Evolutionary conservation across 306 rosid genomes (phyloP), one percentile per base, ranked within the genome.

Genomic region (Trichosanthes truncata): DNA sequence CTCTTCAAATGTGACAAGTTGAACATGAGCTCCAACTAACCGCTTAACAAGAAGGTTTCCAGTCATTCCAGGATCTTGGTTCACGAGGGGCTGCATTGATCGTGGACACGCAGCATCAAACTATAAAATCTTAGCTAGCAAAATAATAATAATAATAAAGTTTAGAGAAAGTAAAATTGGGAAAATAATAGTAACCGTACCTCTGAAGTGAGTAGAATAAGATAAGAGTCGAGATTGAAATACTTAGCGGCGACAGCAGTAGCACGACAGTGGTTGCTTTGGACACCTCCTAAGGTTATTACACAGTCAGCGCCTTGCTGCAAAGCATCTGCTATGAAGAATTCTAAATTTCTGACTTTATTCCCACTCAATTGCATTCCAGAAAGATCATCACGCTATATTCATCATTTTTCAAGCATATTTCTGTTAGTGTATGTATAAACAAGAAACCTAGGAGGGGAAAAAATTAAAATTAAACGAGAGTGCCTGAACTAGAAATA

Each of bases 301-400:
- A 93, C 56, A 61, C 93, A 92, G 52, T 93, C 98, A 5, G 97
- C 96, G 25, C 93, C 93, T 78, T 89, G 87, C 0, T 83, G 85
- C 72, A 92, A 79, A 1, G 96, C 98, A 79, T 92, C 98, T 4
- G 96, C 98, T 93, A 94, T 53, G 81, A 92, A 84, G 86, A 94
- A 94, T 79, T 94, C 98, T 88, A 94, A 55, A 86, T 94, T 94
- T 60, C 97, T 84, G 29, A 88, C 97, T 86, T 94, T 94, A 82
- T 92, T 94, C 15, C 98, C 98, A 68, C 98, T 90, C 78, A 94
- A 74, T 80, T 94, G 98, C 97, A 90, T 90, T 78, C 98, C 98
- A 4, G 96, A 80, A 62, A 94, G 91, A 81, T 94, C 98, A 56
- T 94, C 97, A 23, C 97, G 98, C 96, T 91, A 18, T 29, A 76